Evolutionary conservation across 75 land plant species (phyloP).

Genomic region (Sequoiadendron giganteum): DNA sequence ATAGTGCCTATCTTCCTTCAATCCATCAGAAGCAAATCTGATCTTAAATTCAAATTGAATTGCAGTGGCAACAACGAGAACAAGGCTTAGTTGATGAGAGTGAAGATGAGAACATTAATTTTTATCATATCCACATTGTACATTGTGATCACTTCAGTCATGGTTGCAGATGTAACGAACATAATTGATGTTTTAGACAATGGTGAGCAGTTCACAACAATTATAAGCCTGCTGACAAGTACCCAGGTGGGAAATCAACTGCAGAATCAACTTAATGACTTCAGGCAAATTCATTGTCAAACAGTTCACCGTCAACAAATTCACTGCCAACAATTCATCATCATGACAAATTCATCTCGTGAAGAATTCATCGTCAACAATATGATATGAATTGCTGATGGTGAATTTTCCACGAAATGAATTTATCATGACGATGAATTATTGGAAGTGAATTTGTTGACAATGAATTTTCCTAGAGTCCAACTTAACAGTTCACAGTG

Average conservation of each 20-base stretch:
- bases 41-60: neutral
- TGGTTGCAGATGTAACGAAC: conserved; percentile 38
- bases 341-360: too few species aligned
- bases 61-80: neutral
- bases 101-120: neutral
- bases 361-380: too few species aligned
- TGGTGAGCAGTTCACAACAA: conserved; percentile 46
- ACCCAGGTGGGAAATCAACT: conserved; percentile 9
- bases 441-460: too few species aligned
- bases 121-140: neutral
- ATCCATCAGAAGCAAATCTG: neutral
- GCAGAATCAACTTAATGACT: neutral
- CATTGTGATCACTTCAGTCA: neutral
- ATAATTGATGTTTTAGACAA: conserved; percentile 55
- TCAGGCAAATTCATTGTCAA: too few species aligned
- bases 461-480: too few species aligned
- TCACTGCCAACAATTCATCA: too few species aligned
- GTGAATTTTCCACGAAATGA: too few species aligned
- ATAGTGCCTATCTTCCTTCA: neutral
- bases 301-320: too few species aligned
- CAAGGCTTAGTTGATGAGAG: too few species aligned
- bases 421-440: too few species aligned
- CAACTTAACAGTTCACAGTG: neutral
- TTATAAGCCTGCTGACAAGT: conserved; percentile 40
- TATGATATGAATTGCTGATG: too few species aligned